These are phyloP conservation scores for Wallacemonas sp. DNA, from an alignment of 208 protist species.

Conservation along the genomic window DNA sequence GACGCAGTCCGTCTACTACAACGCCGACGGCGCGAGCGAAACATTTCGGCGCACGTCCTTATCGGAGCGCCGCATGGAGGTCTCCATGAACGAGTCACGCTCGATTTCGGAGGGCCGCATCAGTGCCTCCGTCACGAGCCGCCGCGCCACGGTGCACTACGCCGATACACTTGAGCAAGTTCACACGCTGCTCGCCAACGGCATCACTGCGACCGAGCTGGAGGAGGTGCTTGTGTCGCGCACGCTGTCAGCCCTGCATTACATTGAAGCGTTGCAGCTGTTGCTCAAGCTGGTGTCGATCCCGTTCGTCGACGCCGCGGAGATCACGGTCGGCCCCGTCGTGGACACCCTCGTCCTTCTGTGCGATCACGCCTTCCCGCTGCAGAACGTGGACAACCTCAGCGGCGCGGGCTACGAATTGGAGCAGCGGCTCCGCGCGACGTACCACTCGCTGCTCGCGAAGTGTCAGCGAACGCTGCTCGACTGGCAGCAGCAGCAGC, in stretches of 20 bases:
- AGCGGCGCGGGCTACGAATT: constrained; percentile 69
- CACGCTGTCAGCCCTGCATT: constrained; percentile 57
- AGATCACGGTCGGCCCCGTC: constrained; percentile 15
- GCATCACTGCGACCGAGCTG: constrained; percentile 45
- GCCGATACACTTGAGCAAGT: constrained; percentile 81
- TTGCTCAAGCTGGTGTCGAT: constrained; percentile 34
- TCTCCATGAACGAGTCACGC: constrained; percentile 41
- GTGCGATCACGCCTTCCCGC: constrained; percentile 1
- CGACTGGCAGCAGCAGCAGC: constrained; percentile 29
- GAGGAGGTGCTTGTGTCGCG: constrained; percentile 64
- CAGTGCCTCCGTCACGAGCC: constrained; percentile 41
- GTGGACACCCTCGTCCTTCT: not conserved
- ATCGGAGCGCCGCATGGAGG: constrained; percentile 37
- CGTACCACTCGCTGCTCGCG: constrained; percentile 69
- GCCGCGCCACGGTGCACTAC: constrained; percentile 62
- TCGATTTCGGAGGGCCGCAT: constrained; percentile 62
- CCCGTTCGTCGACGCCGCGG: constrained; percentile 12
- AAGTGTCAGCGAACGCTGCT: constrained; percentile 33
- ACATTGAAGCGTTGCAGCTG: constrained; percentile 53
- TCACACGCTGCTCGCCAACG: constrained; percentile 57
- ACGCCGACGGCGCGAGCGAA: constrained; percentile 14
- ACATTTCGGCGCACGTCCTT: constrained; percentile 32
- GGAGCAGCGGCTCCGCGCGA: constrained; percentile 58
- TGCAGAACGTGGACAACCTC: constrained; percentile 68
- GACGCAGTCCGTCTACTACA: constrained; percentile 48